These are phyloP conservation scores for Trebouxia sp. DNA, from an alignment of 139 green algal species.

Conservation along the genomic window DNA sequence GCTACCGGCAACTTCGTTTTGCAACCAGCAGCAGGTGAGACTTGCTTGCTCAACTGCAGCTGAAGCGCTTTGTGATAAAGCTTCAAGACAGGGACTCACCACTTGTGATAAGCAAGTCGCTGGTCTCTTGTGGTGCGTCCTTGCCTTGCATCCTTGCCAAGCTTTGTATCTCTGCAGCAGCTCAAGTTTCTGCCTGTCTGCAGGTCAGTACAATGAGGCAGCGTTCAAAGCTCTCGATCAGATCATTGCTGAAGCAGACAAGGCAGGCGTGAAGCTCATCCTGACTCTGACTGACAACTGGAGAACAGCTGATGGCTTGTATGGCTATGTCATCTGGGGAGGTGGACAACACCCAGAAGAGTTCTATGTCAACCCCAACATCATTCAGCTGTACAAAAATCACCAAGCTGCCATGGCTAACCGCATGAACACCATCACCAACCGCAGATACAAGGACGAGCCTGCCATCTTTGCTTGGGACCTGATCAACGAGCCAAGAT, in stretches of 20 bases:
- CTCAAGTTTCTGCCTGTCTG: background rate
- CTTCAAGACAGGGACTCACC: too few relatives aligned
- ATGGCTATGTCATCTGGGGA: conserved; percentile 34
- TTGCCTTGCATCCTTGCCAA: background rate
- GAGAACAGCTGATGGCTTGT: conserved; percentile 53
- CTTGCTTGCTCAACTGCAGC: too few relatives aligned
- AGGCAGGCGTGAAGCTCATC: conserved; percentile 57
- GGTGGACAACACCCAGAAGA: conserved; percentile 17
- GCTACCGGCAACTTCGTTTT: background rate
- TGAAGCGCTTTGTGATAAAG: too few relatives aligned
- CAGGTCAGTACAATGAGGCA: conserved; percentile 65
- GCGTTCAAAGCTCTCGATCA: conserved; percentile 69
- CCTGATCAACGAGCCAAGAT: conserved; percentile 83
- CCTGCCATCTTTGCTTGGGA: conserved; percentile 76
- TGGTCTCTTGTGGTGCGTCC: too few relatives aligned
- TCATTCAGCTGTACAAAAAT: conserved; percentile 47
- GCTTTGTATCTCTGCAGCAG: too few relatives aligned
- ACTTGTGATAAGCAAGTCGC: too few relatives aligned
- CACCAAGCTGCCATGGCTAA: conserved; percentile 48
- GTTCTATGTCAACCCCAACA: conserved; percentile 34
- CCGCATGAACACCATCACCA: conserved; percentile 50
- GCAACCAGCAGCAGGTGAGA: background rate
- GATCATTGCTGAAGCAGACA: conserved; percentile 59
- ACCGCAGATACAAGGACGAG: conserved; percentile 56
- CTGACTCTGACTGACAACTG: conserved; percentile 77